These are phyloP conservation scores for Anisodus acutangulus DNA, from an alignment of 257 asterid species.

Conservation along the genomic window DNA sequence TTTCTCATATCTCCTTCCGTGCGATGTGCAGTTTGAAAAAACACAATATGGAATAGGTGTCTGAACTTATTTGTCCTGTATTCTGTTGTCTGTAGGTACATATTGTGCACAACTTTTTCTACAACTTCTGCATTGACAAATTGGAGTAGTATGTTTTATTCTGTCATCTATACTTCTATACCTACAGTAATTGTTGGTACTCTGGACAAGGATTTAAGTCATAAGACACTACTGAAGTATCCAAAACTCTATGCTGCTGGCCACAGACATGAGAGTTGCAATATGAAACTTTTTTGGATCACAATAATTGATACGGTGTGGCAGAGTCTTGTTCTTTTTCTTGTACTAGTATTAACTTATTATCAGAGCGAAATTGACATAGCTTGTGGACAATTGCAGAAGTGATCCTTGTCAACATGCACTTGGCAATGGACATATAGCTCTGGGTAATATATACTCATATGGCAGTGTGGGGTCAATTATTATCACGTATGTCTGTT, in stretches of 20 bases:
- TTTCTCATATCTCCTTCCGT: not conserved
- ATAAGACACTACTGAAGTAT: slow-evolving; percentile 76
- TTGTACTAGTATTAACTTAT: slow-evolving; percentile 70
- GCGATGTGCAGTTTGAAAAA: not conserved
- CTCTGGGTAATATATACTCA: slow-evolving; percentile 87
- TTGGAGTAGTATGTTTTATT: slow-evolving; percentile 94
- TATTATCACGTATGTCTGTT: slow-evolving; percentile 47
- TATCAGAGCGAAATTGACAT: slow-evolving; percentile 82
- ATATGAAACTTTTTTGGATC: slow-evolving; percentile 85
- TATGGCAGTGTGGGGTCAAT: slow-evolving; percentile 88
- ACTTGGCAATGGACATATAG: slow-evolving; percentile 93
- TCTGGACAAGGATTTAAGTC: slow-evolving; percentile 90
- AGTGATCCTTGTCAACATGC: slow-evolving; percentile 81
- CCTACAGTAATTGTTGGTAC: slow-evolving; percentile 93
- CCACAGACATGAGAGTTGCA: slow-evolving; percentile 91
- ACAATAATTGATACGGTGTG: slow-evolving; percentile 92
- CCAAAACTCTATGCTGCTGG: slow-evolving; percentile 97
- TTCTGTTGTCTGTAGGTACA: slow-evolving; percentile 51
- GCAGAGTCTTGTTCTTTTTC: slow-evolving; percentile 94
- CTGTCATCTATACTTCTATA: slow-evolving; percentile 85
- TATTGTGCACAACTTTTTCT: slow-evolving; percentile 85
- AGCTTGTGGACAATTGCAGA: slow-evolving; percentile 96
- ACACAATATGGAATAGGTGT: not conserved
- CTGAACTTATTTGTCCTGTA: not conserved
- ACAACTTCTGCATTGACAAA: slow-evolving; percentile 95